These are phyloP conservation scores for Phytophthora ramorum DNA, from an alignment of 352 stramenopile species.

Conservation along the genomic window DNA sequence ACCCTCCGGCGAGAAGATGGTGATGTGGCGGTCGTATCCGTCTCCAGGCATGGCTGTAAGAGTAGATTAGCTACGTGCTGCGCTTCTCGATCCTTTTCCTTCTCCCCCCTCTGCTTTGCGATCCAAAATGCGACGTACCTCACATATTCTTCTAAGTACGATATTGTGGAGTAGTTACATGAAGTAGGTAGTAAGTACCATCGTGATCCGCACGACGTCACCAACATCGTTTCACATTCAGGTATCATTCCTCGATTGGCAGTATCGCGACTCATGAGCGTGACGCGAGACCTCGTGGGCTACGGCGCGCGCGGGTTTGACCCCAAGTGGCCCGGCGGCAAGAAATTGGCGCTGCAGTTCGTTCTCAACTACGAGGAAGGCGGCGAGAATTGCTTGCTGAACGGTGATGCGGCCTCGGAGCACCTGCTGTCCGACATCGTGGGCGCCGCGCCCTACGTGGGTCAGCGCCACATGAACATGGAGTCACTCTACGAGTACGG, in stretches of 20 bases:
- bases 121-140: slow-evolving; percentile 27
- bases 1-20: slow-evolving; percentile 99
- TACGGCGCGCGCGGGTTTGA: slow-evolving; percentile 82
- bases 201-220: background rate
- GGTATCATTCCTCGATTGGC: slow-evolving; percentile 11
- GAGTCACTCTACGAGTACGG: slow-evolving; percentile 97
- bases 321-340: slow-evolving; percentile 81
- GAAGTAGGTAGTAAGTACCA: background rate
- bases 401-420: slow-evolving; percentile 91
- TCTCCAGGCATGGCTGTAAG: slow-evolving; percentile 74
- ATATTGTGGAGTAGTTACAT: background rate
- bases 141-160: slow-evolving; percentile 15
- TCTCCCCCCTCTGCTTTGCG: slow-evolving; percentile 10
- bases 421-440: slow-evolving; percentile 95
- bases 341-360: slow-evolving; percentile 93
- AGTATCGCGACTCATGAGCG: background rate
- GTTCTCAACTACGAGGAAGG: slow-evolving; percentile 98
- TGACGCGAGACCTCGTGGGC: slow-evolving; percentile 84
- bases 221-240: slow-evolving; percentile 15
- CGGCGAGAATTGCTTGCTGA: slow-evolving; percentile 93
- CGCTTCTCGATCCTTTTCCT: slow-evolving; percentile 21
- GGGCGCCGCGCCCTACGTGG: slow-evolving; percentile 72
- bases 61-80: background rate
- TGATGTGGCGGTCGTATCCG: slow-evolving; percentile 95
- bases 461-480: slow-evolving; percentile 92